Evolutionary conservation across 2,329 filamentous ascomycete species (phyloP).

Genomic region (Paracorniculantispora psalliotae): DNA sequence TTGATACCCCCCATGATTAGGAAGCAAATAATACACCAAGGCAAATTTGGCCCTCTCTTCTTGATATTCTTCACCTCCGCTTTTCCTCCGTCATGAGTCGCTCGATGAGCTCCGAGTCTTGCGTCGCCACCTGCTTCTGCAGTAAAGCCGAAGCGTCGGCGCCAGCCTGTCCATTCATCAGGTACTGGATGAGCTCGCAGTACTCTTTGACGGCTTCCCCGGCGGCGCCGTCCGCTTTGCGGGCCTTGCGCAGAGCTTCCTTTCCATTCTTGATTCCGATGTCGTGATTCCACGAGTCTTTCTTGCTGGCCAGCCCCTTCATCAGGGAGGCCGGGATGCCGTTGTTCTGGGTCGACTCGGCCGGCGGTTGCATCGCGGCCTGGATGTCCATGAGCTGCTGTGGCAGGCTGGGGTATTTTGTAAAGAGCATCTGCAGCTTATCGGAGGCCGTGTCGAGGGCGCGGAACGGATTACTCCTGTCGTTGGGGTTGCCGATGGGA

Average conservation of each 20-base stretch:
- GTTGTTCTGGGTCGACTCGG: conserved; percentile 29
- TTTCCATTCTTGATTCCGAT: conserved; percentile 53
- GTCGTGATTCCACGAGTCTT: conserved; percentile 52
- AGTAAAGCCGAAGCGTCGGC: conserved; percentile 33
- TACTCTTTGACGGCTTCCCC: conserved; percentile 59
- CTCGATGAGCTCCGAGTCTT: conserved; percentile 46
- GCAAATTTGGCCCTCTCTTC: not conserved
- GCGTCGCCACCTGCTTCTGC: conserved; percentile 40
- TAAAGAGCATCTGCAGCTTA: conserved; percentile 47
- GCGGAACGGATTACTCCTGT: conserved; percentile 42
- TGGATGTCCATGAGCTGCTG: conserved; percentile 45
- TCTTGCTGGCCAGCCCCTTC: conserved; percentile 23
- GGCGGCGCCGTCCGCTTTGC: conserved; percentile 45
- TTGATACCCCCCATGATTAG: conserved; percentile 7
- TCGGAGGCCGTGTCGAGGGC: conserved; percentile 44
- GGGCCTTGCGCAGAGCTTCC: conserved; percentile 46
- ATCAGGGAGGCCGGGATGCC: conserved; percentile 21
- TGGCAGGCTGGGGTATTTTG: conserved; percentile 46
- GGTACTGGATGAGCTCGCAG: conserved; percentile 48
- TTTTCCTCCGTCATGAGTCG: conserved; percentile 43
- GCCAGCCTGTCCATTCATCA: conserved; percentile 35
- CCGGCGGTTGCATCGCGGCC: conserved; percentile 44
- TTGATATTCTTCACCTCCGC: conserved; percentile 18
- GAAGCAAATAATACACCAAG: conserved; percentile 8
- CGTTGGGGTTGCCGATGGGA: conserved; percentile 15